Conservation (phyloP, 768 basidiomycete species). For the Melanogaster broomeanus region DNA sequence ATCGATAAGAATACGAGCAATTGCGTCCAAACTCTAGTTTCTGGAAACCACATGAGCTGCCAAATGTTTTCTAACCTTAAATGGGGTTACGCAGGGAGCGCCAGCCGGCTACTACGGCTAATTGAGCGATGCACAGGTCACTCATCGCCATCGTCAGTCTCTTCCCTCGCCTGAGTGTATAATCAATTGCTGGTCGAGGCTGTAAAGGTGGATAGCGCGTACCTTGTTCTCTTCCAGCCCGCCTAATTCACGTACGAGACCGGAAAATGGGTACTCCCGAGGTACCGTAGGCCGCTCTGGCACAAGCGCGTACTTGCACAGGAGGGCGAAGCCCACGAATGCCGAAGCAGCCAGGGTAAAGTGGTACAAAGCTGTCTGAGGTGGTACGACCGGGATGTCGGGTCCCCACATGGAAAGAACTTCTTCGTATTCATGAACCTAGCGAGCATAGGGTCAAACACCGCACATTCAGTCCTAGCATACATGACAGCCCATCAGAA, state of each 20-base stretch:
- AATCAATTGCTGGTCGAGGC: constrained; percentile 1
- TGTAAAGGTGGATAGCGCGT: constrained; percentile 14
- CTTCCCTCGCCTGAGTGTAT: constrained; percentile 37
- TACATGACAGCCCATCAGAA: constrained; percentile 10
- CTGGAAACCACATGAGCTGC: background rate
- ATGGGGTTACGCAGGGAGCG: background rate
- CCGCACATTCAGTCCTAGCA: background rate
- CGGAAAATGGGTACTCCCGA: constrained; percentile 76
- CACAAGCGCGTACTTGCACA: constrained; percentile 54
- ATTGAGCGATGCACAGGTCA: constrained; percentile 21
- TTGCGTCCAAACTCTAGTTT: background rate
- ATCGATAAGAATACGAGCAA: background rate
- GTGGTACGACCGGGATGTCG: constrained; percentile 64
- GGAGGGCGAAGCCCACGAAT: constrained; percentile 64
- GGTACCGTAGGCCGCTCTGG: constrained; percentile 67
- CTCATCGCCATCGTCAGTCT: constrained; percentile 33
- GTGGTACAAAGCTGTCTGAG: constrained; percentile 61
- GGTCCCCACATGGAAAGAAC: constrained; percentile 87
- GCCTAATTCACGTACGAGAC: constrained; percentile 76
- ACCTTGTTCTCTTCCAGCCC: constrained; percentile 82
- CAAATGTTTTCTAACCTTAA: background rate
- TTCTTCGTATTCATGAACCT: constrained; percentile 85
- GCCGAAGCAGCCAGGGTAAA: constrained; percentile 60
- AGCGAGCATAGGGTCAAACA: constrained; percentile 16
- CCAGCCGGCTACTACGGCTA: background rate